Evolutionary conservation across 148 eudicot genomes (phyloP).

Genomic region (Vaccinium darrowii): DNA sequence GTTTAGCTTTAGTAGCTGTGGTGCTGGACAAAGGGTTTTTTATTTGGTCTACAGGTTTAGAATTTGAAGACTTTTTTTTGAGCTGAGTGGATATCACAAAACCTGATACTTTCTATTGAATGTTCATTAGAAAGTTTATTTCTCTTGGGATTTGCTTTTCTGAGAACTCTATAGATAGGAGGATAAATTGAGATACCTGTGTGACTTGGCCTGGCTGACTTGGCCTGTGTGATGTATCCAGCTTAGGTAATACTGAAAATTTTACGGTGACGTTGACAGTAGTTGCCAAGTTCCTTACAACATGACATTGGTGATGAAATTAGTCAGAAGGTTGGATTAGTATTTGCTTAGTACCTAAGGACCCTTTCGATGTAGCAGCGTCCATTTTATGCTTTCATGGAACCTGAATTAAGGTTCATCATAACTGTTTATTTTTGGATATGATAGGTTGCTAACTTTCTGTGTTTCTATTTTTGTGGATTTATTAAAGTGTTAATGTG

Average conservation of each 20-base stretch:
- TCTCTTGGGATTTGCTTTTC: not conserved
- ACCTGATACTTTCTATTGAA: not conserved
- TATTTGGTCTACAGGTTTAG: not conserved
- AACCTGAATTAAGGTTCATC: not conserved
- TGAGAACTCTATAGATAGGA: not conserved
- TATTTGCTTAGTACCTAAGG: not conserved
- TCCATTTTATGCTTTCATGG: not conserved
- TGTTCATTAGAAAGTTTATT: not conserved
- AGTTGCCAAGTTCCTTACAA: not conserved
- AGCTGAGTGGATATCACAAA: not conserved
- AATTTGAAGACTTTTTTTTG: not conserved
- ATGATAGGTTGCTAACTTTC: not conserved
- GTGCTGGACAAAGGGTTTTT: not conserved
- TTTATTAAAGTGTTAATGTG: not conserved
- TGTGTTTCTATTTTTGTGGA: not conserved
- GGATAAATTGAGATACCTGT: not conserved
- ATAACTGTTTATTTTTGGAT: not conserved
- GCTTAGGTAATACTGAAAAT: not conserved
- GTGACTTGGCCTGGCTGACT: not conserved
- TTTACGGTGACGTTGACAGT: not conserved
- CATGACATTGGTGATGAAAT: not conserved
- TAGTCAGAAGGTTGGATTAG: not conserved
- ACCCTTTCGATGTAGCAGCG: not conserved
- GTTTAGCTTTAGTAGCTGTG: not conserved
- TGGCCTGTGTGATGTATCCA: not conserved